Evolutionary conservation across 2,329 filamentous ascomycete genomes (phyloP).

Genomic region (Exophiala calicioides): DNA sequence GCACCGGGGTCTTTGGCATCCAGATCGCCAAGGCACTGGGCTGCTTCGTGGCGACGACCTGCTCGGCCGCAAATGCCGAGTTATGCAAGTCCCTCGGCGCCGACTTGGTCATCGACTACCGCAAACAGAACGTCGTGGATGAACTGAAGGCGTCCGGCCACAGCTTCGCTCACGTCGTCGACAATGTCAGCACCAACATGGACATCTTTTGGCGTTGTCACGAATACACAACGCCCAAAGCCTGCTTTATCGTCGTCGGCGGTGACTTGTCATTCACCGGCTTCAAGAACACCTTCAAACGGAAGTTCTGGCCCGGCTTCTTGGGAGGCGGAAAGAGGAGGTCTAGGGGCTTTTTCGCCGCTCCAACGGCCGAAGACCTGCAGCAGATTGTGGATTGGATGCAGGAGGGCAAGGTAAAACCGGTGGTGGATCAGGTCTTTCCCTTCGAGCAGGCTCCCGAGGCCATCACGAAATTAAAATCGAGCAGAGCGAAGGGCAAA

Average conservation of each 20-base stretch:
- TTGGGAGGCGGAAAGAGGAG: constrained; percentile 52
- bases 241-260: constrained; percentile 53
- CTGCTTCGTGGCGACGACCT: constrained; percentile 55
- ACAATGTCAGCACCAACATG: constrained; percentile 56
- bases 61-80: constrained; percentile 59
- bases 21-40: constrained; percentile 65
- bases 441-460: constrained; percentile 58
- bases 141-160: constrained; percentile 40
- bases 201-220: constrained; percentile 57
- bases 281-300: constrained; percentile 33
- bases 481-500: constrained; percentile 59
- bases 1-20: constrained; percentile 61
- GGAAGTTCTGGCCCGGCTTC: constrained; percentile 47
- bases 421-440: constrained; percentile 58
- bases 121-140: constrained; percentile 45
- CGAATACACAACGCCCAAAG: constrained; percentile 52
- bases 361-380: constrained; percentile 49
- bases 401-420: constrained; percentile 58
- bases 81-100: constrained; percentile 62
- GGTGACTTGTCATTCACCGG: constrained; percentile 3
- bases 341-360: constrained; percentile 37
- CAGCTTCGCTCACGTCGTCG: constrained; percentile 57
- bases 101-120: constrained; percentile 65
- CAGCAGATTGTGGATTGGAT: constrained; percentile 56
- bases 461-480: constrained; percentile 61